Evolutionary conservation across 768 basidiomycete species (phyloP).

Genomic region (Tricholoma sp.): DNA sequence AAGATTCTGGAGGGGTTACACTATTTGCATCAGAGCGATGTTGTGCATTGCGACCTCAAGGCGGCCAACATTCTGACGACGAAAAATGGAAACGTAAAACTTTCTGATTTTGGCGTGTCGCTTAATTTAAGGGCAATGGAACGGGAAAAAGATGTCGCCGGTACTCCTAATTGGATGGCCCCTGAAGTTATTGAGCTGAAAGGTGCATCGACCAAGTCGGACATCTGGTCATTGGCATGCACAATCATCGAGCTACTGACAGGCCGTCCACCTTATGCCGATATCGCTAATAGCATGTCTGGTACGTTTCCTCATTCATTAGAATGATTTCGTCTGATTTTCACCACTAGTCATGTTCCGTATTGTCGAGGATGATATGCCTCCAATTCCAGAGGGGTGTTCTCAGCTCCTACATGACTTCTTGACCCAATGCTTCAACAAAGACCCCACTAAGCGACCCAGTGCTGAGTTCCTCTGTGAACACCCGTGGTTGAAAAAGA

Average conservation of each 20-base stretch:
- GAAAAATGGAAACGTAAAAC: constrained; percentile 95
- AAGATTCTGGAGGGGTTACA: constrained; percentile 95
- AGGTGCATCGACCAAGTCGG: constrained; percentile 88
- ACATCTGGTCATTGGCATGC: constrained; percentile 95
- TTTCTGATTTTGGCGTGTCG: constrained; percentile 97
- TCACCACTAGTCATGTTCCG: constrained; percentile 78
- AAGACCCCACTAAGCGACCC: constrained; percentile 80
- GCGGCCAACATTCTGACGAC: constrained; percentile 99
- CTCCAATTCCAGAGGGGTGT: constrained; percentile 77
- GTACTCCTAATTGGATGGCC: constrained; percentile 99
- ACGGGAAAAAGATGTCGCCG: constrained; percentile 80
- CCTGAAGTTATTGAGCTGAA: constrained; percentile 96
- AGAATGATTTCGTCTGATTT: constrained; percentile 4
- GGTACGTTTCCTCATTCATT: constrained; percentile 42
- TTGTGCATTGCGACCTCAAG: constrained; percentile 97
- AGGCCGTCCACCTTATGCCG: constrained; percentile 87
- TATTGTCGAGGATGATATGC: constrained; percentile 91
- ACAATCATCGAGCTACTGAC: constrained; percentile 93
- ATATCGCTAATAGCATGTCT: constrained; percentile 86
- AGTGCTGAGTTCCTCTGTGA: constrained; percentile 82
- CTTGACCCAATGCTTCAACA: constrained; percentile 83
- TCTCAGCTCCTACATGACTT: constrained; percentile 79
- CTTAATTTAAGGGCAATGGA: constrained; percentile 92
- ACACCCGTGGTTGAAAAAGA: constrained; percentile 85
- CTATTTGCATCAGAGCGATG: constrained; percentile 85